phyloP scores from a whole-genome alignment of 345 rosid genomes.

The Camelina neglecta region DNA sequence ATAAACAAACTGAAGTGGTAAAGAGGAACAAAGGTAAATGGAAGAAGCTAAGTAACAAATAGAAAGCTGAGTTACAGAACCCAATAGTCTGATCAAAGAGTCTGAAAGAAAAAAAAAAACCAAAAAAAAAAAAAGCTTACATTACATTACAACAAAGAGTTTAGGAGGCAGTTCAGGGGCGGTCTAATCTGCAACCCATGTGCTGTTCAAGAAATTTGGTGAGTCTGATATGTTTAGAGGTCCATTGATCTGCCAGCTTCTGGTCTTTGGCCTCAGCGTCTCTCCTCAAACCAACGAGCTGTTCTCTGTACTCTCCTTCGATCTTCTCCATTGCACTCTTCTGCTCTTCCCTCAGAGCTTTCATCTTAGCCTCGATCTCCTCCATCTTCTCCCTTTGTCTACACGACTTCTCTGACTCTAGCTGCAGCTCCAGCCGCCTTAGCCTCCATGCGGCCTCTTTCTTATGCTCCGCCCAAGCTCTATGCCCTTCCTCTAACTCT shows the following conservation, averaged over 20 bases:
- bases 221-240: conserved; percentile 67
- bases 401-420: conserved; percentile 86
- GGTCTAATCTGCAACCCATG: conserved; percentile 56
- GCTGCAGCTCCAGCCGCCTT: conserved; percentile 85
- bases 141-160: conserved; percentile 32
- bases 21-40: not conserved
- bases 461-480: conserved; percentile 81
- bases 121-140: conserved; percentile 18
- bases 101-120: not conserved
- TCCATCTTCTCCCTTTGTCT: conserved; percentile 85
- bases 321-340: conserved; percentile 68
- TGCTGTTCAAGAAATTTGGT: conserved; percentile 78
- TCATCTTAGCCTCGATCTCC: conserved; percentile 82
- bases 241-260: conserved; percentile 91
- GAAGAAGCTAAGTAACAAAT: conserved; percentile 33
- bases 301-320: conserved; percentile 83
- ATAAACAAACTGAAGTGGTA: not conserved
- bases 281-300: conserved; percentile 65
- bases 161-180: conserved; percentile 19
- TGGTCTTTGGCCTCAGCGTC: conserved; percentile 93
- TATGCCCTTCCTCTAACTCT: conserved; percentile 91
- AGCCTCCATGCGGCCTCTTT: conserved; percentile 97
- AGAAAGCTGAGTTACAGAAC: conserved; percentile 31
- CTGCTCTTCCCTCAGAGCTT: conserved; percentile 90
- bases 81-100: conserved; percentile 20